Percentiles rank a stretch among this genome's conserved stretches.
phyloP scores from a whole-genome alignment of 768 basidiomycete genomes.

The Phaeotremella fagi region DNA sequence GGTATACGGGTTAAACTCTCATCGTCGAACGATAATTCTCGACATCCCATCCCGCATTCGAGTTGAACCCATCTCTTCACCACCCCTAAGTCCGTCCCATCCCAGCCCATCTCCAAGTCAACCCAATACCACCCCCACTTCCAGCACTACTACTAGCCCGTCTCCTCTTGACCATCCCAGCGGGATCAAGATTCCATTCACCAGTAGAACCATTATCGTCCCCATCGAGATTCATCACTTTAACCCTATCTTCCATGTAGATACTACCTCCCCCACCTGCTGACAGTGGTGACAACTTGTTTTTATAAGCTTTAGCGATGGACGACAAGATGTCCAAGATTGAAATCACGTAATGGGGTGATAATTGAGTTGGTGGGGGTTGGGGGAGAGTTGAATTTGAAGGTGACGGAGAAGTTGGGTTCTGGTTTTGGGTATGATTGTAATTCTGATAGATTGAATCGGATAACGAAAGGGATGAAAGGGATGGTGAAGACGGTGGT shows the following conservation, averaged over 20 bases:
- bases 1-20: no score
- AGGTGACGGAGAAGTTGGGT: not conserved
- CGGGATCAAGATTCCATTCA: constrained; percentile 11
- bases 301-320: constrained; percentile 14
- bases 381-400: constrained; percentile 1
- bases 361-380: constrained; percentile 20
- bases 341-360: constrained; percentile 34
- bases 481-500: constrained; percentile 3
- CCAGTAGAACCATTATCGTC: not conserved
- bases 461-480: constrained; percentile 8
- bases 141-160: constrained; percentile 11
- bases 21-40: no score
- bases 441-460: no score
- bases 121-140: not conserved
- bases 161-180: constrained; percentile 3
- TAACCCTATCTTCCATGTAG: no score
- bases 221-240: no score
- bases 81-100: no score
- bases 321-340: constrained; percentile 22
- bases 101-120: constrained; percentile 8
- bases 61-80: no score
- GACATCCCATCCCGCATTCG: no score
- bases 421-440: no score
- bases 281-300: constrained; percentile 14
- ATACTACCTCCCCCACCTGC: not conserved